Base-by-base conservation (phyloP, 1,139 yeast species). In the Kurtzmaniella quercitrusa region DNA sequence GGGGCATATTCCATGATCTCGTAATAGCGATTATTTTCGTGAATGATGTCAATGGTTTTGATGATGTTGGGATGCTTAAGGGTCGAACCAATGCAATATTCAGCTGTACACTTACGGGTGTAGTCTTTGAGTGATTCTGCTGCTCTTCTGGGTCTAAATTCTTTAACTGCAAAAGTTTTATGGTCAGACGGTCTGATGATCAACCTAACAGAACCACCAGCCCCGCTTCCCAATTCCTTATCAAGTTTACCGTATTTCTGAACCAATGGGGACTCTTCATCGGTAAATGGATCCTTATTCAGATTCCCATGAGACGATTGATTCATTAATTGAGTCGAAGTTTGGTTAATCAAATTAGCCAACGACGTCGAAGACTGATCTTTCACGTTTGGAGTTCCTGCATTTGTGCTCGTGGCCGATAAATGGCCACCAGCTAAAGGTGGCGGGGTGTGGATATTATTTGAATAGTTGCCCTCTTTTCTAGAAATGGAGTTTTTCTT, bases 1-100 rank as follows among this genome's bases (percentile, higher is more conserved):
- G 96, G 97, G 46, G 97, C 94, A 60, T 88, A 94, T 61, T 94
- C 98, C 98, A 94, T 93, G 40, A 94, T 91, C 63, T 94, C 97
- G 61, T 82, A 93, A 58, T 88, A 88, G 51, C 89, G 80, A 48
- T 83, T 87, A 51, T 82, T 84, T 55, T 89, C 97, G 56, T 88
- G 86, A 45, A 91, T 81, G 34, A 93, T 88, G 60, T 94, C 98
- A 46, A 93, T 76, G 0, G 98, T 93, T 61, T 91, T 94, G 55
- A 93, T 89, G 50, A 93, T 83, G 61, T 93, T 91, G 15, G 96
- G 93, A 63, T 93, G 98, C 56, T 88, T 93, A 52, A 93, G 71
- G 4, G 98, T 88, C 6, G 97, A 89, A 0, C 98, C 98, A 50
- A 94, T 88, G 65, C 98, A 91, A 63, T 88, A 93, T 65, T 94